phyloP scores from a whole-genome alignment of 345 rosid genomes.

The Gossypium australe region DNA sequence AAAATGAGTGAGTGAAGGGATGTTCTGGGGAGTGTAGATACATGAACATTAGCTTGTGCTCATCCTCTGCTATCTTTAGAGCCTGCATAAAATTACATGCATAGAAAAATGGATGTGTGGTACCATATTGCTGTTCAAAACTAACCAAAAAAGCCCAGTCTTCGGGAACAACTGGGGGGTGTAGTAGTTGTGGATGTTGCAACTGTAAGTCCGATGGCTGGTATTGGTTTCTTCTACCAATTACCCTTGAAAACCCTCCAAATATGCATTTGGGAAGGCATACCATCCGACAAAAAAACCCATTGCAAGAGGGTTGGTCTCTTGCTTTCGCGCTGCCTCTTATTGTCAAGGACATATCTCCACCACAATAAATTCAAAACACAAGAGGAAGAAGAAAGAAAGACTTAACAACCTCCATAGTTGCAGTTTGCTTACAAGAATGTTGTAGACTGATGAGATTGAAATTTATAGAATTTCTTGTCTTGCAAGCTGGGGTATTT shows the following conservation, averaged over 20 bases:
- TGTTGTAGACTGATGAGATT: background rate
- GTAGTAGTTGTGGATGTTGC: constrained; percentile 17
- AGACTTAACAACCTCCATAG: background rate
- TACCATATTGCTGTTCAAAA: constrained; percentile 49
- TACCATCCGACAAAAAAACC: constrained; percentile 43
- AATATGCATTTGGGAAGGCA: constrained; percentile 42
- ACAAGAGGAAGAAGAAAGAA: background rate
- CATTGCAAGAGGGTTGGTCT: constrained; percentile 31
- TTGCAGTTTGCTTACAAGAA: background rate
- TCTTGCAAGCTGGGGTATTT: background rate
- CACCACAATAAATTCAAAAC: background rate
- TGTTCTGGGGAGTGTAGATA: constrained; percentile 48
- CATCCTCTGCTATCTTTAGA: constrained; percentile 44
- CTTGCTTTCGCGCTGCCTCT: constrained; percentile 19
- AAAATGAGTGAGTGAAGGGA: constrained; percentile 56
- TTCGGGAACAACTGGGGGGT: constrained; percentile 27
- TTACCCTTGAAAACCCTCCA: constrained; percentile 44
- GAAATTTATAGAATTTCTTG: background rate
- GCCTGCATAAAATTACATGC: constrained; percentile 42
- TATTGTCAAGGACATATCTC: constrained; percentile 23
- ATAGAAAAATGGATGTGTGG: constrained; percentile 48
- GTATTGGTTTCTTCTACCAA: constrained; percentile 32
- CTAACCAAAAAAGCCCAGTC: constrained; percentile 42
- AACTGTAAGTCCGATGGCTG: constrained; percentile 19
- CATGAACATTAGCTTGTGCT: constrained; percentile 50